Evolutionary conservation across 2,329 filamentous ascomycete genomes (phyloP), one percentile per base, ranked within the genome.

Genomic region (Sordariomycetes sp.): DNA sequence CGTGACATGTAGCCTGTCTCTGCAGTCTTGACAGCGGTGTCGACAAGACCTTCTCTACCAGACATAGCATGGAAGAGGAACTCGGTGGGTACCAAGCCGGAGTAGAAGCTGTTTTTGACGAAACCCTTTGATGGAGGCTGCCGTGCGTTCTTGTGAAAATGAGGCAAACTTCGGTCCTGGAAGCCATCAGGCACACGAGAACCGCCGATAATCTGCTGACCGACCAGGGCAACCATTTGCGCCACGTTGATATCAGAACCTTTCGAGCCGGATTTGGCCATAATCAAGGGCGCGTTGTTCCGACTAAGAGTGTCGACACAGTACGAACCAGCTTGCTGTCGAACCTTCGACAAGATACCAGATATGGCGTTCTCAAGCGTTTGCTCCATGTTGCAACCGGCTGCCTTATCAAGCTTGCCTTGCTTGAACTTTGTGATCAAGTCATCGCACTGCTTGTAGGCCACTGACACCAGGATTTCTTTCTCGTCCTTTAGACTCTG

Each of bases 1-100:
- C 92, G 81, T 42, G 90, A 96, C 92, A 98, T 98, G 63, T 98
- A 98, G 43, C 92, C 92, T 9, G 92, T 98, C 59, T 98, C 92
- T 34, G 92, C 92, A 34, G 92, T 98, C 66, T 98, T 98, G 63
- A 96, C 92, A 40, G 92, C 92, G 3, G 92, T 98, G 73, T 98
- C 92, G 51, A 98, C 88, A 45, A 98, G 66, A 76, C 92, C 92
- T 75, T 96, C 92, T 77, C 92, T 84, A 48, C 92, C 92, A 49
- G 87, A 94, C 64, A 96, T 95, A 45, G 92, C 92, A 73, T 98
- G 92, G 62, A 98, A 96, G 37, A 96, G 74, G 57, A 98, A 96
- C 50, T 98, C 92, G 0, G 85, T 87, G 3, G 92, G 90, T 2
- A 81, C 72, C 1, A 98, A 67, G 2, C 92, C 92, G 0, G 85